Conservation (phyloP, 495 filamentous ascomycete genomes). For the Xanthoparmelia taractica region DNA sequence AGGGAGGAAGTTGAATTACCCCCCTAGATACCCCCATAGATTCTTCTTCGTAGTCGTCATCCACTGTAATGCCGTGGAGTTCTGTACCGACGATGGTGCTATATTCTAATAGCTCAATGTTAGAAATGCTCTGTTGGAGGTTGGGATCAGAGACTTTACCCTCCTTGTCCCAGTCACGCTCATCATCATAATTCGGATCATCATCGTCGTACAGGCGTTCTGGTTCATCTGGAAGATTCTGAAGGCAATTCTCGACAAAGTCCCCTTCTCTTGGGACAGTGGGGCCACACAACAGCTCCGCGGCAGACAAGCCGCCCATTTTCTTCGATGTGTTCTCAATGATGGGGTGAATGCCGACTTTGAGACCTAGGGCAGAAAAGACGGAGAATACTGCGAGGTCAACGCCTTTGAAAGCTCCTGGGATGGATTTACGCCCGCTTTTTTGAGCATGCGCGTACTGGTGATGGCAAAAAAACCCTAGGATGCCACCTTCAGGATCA, state of each 20-base stretch:
- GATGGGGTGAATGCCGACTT: not conserved
- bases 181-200: not conserved
- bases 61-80: not conserved
- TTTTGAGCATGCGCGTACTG: conserved; percentile 30
- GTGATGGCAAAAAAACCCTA: conserved; percentile 35
- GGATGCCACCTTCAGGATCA: conserved; percentile 11
- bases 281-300: not conserved
- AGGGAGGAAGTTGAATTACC: not conserved
- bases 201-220: not conserved
- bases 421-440: conserved; percentile 12
- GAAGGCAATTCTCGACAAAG: not conserved
- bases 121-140: not conserved
- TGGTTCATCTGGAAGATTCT: not conserved
- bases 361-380: conserved; percentile 4
- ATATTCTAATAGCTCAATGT: not conserved
- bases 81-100: not conserved
- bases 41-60: not conserved
- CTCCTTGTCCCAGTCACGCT: not conserved
- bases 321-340: not conserved
- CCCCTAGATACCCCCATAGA: not conserved
- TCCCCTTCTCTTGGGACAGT: not conserved
- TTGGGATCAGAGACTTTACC: too few relatives aligned
- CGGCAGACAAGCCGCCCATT: not conserved
- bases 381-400: conserved; percentile 23
- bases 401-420: conserved; percentile 27